Conservation (phyloP, 2,329 filamentous ascomycete genomes). For the Xylariaceae sp. region DNA sequence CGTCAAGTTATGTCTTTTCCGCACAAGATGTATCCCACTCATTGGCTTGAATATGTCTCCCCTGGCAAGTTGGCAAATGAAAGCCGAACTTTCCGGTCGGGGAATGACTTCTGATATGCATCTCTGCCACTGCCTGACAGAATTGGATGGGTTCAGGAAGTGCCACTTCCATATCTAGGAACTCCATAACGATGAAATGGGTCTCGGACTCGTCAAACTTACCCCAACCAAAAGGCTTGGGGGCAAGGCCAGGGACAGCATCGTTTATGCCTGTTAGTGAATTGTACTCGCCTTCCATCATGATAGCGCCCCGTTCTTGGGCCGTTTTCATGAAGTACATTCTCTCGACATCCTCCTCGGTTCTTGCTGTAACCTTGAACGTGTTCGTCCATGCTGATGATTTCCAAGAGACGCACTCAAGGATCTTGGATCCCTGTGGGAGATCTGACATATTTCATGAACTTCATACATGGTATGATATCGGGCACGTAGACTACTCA, state of each 20-base stretch:
- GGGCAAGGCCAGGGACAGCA: constrained; percentile 3
- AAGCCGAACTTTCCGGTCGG: constrained; percentile 7
- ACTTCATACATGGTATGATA: no score
- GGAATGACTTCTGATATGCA: neutral
- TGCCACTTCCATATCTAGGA: neutral
- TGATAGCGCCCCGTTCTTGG: neutral
- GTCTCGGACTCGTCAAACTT: neutral
- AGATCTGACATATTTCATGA: no score
- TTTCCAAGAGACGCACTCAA: no score
- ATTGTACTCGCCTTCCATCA: constrained; percentile 5
- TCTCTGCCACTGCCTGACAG: neutral
- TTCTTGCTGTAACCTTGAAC: no score
- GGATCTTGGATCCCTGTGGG: no score
- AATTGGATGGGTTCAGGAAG: neutral
- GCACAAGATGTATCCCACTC: no score
- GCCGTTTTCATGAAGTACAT: constrained; percentile 4
- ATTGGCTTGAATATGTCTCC: no score
- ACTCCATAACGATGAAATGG: neutral
- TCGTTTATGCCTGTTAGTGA: constrained; percentile 1
- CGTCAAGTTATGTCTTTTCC: neutral
- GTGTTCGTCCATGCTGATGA: no score
- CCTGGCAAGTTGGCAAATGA: neutral
- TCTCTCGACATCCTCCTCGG: neutral
- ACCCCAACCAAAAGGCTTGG: constrained; percentile 1
- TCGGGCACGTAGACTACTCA: no score